Percentiles rank a stretch among this genome's conserved stretches.
phyloP scores from a whole-genome alignment of 2,329 filamentous ascomycete genomes.

The Claviceps pusilla region DNA sequence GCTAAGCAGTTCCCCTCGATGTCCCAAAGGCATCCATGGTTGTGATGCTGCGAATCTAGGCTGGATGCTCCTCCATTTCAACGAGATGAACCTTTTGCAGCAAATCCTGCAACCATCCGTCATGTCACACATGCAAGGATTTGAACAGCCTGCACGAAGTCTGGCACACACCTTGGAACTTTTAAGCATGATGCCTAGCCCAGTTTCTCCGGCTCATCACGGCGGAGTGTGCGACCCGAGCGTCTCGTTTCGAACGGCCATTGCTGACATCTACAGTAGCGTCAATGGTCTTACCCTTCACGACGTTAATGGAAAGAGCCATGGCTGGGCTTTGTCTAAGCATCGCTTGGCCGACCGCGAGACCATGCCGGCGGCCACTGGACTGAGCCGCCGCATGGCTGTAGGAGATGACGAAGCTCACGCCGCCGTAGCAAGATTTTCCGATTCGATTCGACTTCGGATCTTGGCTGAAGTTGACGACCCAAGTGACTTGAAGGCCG shows the following conservation, averaged over 20 bases:
- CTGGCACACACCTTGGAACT: constrained; percentile 30
- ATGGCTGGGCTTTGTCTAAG: constrained; percentile 35
- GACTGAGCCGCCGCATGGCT: constrained; percentile 17
- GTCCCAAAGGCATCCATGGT: constrained; percentile 32
- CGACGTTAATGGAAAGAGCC: constrained; percentile 31
- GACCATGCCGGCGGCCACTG: constrained; percentile 14
- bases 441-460: constrained; percentile 23
- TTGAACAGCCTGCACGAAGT: constrained; percentile 20
- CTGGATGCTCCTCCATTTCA: constrained; percentile 37
- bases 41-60: constrained; percentile 39
- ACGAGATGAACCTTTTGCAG: constrained; percentile 30
- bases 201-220: constrained; percentile 25
- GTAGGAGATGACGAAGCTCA: constrained; percentile 14
- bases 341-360: constrained; percentile 22
- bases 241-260: constrained; percentile 28
- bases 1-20: constrained; percentile 28
- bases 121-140: constrained; percentile 11
- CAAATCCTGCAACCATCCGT: constrained; percentile 22
- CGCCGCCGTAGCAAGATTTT: constrained; percentile 19
- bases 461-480: constrained; percentile 26
- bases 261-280: constrained; percentile 37
- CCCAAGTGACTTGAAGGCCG: constrained; percentile 26
- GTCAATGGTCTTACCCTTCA: constrained; percentile 32
- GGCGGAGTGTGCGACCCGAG: constrained; percentile 35
- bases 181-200: constrained; percentile 28